phyloP scores from a whole-genome alignment of 2,329 filamentous ascomycete genomes.

The Decorospora gaudefroyi region DNA sequence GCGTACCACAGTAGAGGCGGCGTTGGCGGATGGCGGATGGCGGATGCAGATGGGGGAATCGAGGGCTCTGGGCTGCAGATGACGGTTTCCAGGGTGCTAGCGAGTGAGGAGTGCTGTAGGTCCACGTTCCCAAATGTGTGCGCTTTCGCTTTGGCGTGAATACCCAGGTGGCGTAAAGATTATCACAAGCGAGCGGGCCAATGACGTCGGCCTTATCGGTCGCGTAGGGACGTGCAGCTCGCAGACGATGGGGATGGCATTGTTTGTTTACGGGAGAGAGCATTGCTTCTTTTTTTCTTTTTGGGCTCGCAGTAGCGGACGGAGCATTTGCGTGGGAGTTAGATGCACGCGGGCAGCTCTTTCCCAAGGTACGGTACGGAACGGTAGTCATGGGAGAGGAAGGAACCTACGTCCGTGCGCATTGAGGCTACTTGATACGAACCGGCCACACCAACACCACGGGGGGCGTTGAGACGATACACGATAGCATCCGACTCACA shows the following conservation, averaged over 20 bases:
- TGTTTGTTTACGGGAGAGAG: slow-evolving; percentile 1
- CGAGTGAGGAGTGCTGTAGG: slow-evolving; percentile 29
- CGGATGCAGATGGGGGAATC: slow-evolving; percentile 13
- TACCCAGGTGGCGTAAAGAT: slow-evolving; percentile 28
- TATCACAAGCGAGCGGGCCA: slow-evolving; percentile 30
- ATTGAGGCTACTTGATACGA: neutral
- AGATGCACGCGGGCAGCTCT: slow-evolving; percentile 6
- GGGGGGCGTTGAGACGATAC: no score
- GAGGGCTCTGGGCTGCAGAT: slow-evolving; percentile 21
- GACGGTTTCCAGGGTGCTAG: slow-evolving; percentile 17
- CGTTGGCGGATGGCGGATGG: slow-evolving; percentile 14
- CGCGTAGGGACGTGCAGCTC: slow-evolving; percentile 5
- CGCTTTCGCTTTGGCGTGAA: slow-evolving; percentile 32
- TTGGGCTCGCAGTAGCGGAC: neutral
- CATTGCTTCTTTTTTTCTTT: neutral
- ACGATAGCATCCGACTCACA: no score
- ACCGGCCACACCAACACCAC: slow-evolving; percentile 8
- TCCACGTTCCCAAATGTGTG: slow-evolving; percentile 40
- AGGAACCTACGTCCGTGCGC: slow-evolving; percentile 19
- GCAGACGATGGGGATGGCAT: slow-evolving; percentile 1
- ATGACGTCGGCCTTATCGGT: slow-evolving; percentile 31
- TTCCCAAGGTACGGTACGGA: no score
- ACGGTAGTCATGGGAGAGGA: slow-evolving; percentile 8
- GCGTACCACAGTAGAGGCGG: slow-evolving; percentile 22
- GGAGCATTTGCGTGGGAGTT: neutral